Conservation (phyloP, 2,329 filamentous ascomycete species). For the Colletotrichum falcatum region DNA sequence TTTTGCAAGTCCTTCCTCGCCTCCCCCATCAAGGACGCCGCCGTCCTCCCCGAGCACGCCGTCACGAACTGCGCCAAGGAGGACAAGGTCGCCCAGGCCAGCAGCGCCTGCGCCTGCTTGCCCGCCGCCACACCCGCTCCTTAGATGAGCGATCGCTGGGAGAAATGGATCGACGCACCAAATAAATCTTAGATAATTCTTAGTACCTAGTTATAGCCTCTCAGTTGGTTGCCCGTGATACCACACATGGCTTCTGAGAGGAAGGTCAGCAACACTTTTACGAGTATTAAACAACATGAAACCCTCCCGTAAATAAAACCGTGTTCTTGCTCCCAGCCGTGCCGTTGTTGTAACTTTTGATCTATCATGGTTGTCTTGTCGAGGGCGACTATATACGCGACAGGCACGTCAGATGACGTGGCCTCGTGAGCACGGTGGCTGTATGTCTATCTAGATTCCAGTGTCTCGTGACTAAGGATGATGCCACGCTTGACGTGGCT, state of each 20-base stretch:
- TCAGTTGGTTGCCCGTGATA: slow-evolving; percentile 9
- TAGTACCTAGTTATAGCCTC: slow-evolving; percentile 17
- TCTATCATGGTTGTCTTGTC: no score
- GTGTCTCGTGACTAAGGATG: no score
- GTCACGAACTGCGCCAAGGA: slow-evolving; percentile 42
- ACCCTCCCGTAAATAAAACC: neutral
- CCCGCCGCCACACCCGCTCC: slow-evolving; percentile 42
- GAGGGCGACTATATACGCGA: no score
- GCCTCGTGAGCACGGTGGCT: no score
- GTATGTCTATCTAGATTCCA: no score
- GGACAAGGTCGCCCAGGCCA: slow-evolving; percentile 43
- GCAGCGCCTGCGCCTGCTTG: slow-evolving; percentile 44
- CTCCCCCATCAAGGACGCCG: slow-evolving; percentile 40
- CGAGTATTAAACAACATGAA: neutral
- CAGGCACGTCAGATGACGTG: no score
- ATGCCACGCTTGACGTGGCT: no score
- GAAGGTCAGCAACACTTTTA: slow-evolving; percentile 11
- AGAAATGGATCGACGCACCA: neutral
- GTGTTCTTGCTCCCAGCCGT: no score
- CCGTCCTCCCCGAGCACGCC: slow-evolving; percentile 42
- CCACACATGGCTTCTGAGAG: slow-evolving; percentile 5
- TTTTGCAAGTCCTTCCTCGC: slow-evolving; percentile 48
- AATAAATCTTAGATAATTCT: neutral
- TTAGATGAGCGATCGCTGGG: neutral
- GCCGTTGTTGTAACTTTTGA: no score